Conservation (phyloP, 1,284 basidiomycete genomes). For the Boletus austroedulis region DNA sequence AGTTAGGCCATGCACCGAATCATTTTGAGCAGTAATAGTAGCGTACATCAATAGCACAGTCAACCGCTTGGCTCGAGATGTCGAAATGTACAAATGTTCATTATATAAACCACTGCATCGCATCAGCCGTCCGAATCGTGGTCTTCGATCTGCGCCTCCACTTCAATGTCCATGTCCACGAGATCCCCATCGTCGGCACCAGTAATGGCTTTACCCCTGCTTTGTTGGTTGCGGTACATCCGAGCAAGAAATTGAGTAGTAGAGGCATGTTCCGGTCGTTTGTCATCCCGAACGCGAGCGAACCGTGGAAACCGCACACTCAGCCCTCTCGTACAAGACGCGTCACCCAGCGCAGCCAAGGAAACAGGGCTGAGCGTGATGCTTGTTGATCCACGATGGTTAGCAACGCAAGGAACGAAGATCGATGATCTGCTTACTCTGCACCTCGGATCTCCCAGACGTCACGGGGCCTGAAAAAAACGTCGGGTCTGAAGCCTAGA, state of each 20-base stretch:
- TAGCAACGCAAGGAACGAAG: slow-evolving; percentile 3
- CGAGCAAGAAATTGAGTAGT: slow-evolving; percentile 68
- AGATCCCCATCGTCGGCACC: slow-evolving; percentile 54
- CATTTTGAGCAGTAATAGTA: too few relatives aligned
- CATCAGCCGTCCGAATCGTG: slow-evolving; percentile 28
- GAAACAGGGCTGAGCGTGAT: slow-evolving; percentile 90
- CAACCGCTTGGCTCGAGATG: neutral
- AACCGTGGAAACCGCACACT: slow-evolving; percentile 91
- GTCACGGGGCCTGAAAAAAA: slow-evolving; percentile 83
- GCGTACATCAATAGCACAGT: neutral
- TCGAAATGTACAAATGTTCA: neutral
- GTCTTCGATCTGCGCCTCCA: slow-evolving; percentile 35
- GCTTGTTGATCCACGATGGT: slow-evolving; percentile 41
- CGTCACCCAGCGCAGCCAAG: slow-evolving; percentile 71
- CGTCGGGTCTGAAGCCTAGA: slow-evolving; percentile 70
- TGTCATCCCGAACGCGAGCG: slow-evolving; percentile 78
- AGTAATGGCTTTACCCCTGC: slow-evolving; percentile 35
- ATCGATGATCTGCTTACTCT: slow-evolving; percentile 53
- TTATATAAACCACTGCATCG: neutral
- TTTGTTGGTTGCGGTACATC: slow-evolving; percentile 66
- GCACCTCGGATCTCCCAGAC: slow-evolving; percentile 93
- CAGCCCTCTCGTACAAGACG: slow-evolving; percentile 67
- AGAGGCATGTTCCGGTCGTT: slow-evolving; percentile 75
- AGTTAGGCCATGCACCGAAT: too few relatives aligned
- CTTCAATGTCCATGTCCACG: slow-evolving; percentile 48